These are phyloP conservation scores for Sequoiadendron giganteum DNA, from an alignment of 75 land plant species.

Conservation along the genomic window DNA sequence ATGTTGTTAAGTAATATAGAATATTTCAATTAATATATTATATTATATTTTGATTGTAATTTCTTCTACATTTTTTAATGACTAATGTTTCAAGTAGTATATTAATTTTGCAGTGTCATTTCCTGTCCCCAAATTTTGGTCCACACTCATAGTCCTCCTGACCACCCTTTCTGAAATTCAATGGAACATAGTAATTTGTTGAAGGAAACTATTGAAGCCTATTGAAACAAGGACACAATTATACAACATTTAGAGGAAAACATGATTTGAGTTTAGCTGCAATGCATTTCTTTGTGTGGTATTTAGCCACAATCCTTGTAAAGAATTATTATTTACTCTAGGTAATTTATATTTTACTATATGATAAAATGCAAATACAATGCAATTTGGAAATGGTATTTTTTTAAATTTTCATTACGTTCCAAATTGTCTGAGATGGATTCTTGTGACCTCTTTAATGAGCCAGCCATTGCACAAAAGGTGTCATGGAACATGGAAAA, in stretches of 20 bases:
- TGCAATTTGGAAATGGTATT: not conserved
- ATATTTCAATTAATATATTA: no score
- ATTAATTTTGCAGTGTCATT: no score
- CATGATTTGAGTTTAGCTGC: not conserved
- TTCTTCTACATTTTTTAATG: no score
- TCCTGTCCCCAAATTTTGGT: no score
- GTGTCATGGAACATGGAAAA: not conserved
- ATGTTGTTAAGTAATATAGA: no score
- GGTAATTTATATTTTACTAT: not conserved
- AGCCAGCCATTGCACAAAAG: not conserved
- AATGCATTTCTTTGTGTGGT: not conserved
- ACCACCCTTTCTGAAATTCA: no score
- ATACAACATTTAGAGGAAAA: not conserved
- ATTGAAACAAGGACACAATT: not conserved
- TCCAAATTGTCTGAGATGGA: not conserved
- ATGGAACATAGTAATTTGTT: not conserved
- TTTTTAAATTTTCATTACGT: not conserved
- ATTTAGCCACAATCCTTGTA: not conserved
- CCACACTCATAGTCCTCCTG: no score
- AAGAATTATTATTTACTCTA: not conserved
- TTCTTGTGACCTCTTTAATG: not conserved
- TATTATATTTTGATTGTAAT: no score
- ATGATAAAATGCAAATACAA: not conserved
- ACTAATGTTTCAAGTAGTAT: no score
- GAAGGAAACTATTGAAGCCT: conserved; percentile 5